Evolutionary conservation across 257 asterid species (phyloP), one percentile per base, ranked within the genome.

Genomic region (Scutellaria barbata): DNA sequence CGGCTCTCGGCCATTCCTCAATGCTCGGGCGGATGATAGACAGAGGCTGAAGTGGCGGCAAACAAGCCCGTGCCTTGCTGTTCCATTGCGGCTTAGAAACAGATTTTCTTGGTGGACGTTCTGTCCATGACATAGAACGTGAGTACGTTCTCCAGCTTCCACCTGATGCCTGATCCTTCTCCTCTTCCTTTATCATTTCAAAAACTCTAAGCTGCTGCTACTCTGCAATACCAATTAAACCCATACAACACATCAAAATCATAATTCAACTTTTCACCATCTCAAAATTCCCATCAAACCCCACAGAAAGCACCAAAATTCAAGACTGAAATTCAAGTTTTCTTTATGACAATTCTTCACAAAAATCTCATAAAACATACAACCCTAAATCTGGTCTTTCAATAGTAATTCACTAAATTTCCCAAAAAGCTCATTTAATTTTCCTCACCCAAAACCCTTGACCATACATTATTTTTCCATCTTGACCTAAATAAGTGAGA

Each of bases 41-140:
- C 45, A 94, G 95, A 20, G 96, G 99, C 81, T 90, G 98, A 71
- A 94, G 97, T 5, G 99, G 97, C 0, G 96, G 97, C 85, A 94
- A 85, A 76, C 95, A 89, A 10, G 95, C 96, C 63, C 98, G 77
- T 0, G 92, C 96, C 74, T 89, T 94, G 81, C 90, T 89, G 79
- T 88, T 91, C 96, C 95, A 89, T 69, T 84, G 90, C 11, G 96
- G 88, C 73, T 82, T 90, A 10, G 86, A 41, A 70, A 51, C 72
- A 14, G 91, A 72, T 73, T 86, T 87, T 43, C 84, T 74, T 40
- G 93, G 91, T 54, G 95, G 86, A 8, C 95, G 79, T 37, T 83
- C 96, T 9, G 83, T 81, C 96, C 95, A 92, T 20, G 98, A 88
- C 8, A 81, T 84, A n/a, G 96, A 92, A 79, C 98, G 81, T 3